Evolutionary conservation across 2,329 filamentous ascomycete species (phyloP).

Genomic region (Phyllosticta capitalensis): DNA sequence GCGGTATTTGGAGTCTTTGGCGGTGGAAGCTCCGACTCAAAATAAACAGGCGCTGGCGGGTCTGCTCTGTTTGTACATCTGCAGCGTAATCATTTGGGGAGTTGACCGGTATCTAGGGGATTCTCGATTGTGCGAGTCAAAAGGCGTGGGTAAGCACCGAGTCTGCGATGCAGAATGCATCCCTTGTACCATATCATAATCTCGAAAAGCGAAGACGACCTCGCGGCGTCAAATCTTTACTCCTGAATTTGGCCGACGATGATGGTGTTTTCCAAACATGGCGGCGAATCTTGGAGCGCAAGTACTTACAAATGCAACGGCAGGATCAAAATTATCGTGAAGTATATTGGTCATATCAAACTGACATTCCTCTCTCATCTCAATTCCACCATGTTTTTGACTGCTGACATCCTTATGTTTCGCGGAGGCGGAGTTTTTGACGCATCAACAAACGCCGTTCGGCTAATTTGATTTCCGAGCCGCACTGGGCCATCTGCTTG

Average conservation of each 20-base stretch:
- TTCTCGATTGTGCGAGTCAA: background rate
- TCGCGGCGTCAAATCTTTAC: background rate
- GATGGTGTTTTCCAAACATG: background rate
- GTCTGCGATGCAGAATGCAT: background rate
- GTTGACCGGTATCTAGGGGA: background rate
- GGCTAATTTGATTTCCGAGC: background rate
- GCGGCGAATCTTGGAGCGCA: background rate
- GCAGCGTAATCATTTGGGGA: background rate
- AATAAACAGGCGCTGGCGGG: background rate
- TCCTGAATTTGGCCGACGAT: background rate
- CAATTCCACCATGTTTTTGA: background rate
- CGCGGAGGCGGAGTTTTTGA: background rate
- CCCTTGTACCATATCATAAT: background rate
- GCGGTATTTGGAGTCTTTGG: constrained; percentile 54
- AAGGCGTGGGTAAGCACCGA: background rate
- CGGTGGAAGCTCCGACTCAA: background rate
- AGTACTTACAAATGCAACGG: background rate
- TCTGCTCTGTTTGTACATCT: background rate
- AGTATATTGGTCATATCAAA: background rate
- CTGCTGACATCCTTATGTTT: background rate
- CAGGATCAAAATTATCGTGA: background rate
- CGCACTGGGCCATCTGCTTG: background rate
- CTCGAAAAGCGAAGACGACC: background rate
- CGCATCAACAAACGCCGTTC: background rate
- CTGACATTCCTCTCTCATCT: background rate